Evolutionary conservation across 148 eudicot genomes (phyloP), one percentile per base, ranked within the genome.

Genomic region (Euryodendron excelsum): DNA sequence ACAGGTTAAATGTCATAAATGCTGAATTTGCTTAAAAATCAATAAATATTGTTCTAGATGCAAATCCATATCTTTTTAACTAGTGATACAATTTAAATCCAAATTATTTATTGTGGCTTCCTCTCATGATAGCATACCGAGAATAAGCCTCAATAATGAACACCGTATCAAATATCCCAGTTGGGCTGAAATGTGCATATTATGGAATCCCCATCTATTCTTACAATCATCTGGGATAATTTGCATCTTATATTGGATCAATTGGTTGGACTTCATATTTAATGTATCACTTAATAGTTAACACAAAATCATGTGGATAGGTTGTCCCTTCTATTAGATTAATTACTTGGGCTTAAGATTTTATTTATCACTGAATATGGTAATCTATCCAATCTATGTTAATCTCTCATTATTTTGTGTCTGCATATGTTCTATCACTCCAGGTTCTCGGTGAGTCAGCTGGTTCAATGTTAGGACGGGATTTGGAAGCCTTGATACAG

Each of bases 391-490:
- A 34, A n/a, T 67, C 11, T 44, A 20, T 74, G 68, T 14, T 72
- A 52, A 39, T 8, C 36, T 36, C 28, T 50, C 21, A 2, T 70
- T 70, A 27, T 50, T 47, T 34, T 72, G 5, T 72, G 41, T 31
- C 23, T 37, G 15, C 27, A 14, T 39, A 4, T 62, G 9, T 34
- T 11, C 28, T 6, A 81, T 55, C 12, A 37, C 34, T 36, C 61
- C 85, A 95, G 99, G 97, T 95, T 82, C 80, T 95, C 75, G 91
- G 97, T 56, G 99, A 93, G 83, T 83, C 99, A 30, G 91, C 94
- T 76, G 97, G 97, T 58, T 91, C 96, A n/a, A 93, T 95, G 97
- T 82, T 95, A 75, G 99, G 99, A 41, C 88, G 98, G 78, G 97
- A 91, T 81, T 79, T 95, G 77, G 99, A 95, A 83, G 87, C 82